These are phyloP conservation scores for Venturia effusa DNA, from an alignment of 2,329 filamentous ascomycete genomes.

Conservation along the genomic window DNA sequence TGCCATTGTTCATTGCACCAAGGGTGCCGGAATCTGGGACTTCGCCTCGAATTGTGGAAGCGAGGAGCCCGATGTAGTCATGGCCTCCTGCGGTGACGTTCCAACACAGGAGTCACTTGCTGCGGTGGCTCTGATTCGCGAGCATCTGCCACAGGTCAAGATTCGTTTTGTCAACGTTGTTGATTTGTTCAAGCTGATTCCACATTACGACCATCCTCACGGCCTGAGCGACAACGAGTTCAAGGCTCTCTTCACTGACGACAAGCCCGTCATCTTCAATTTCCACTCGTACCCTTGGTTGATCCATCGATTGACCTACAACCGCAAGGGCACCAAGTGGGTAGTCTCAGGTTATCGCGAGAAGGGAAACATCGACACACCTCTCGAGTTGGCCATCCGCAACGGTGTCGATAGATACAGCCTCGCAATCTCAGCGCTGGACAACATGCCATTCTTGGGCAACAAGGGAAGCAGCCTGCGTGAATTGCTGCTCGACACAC, in stretches of 20 bases:
- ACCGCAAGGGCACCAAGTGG: constrained; percentile 56
- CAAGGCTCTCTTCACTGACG: constrained; percentile 57
- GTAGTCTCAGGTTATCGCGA: constrained; percentile 70
- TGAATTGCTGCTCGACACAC: constrained; percentile 52
- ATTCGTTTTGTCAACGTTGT: constrained; percentile 72
- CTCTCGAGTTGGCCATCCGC: constrained; percentile 65
- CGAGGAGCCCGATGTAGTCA: constrained; percentile 60
- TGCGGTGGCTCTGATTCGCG: constrained; percentile 61
- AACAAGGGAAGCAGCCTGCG: constrained; percentile 53
- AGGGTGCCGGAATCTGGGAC: constrained; percentile 69
- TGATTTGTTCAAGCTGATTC: constrained; percentile 71
- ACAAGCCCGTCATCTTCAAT: constrained; percentile 69
- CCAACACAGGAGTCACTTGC: constrained; percentile 65
- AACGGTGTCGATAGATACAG: constrained; percentile 71
- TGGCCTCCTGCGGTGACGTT: constrained; percentile 67
- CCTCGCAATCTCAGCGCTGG: constrained; percentile 66
- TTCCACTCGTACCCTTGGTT: constrained; percentile 78
- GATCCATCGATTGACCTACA: constrained; percentile 66
- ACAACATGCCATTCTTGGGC: constrained; percentile 50
- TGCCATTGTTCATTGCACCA: constrained; percentile 65
- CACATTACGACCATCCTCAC: constrained; percentile 59
- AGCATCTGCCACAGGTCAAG: constrained; percentile 60
- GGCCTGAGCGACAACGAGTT: constrained; percentile 58
- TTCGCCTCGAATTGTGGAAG: constrained; percentile 63
- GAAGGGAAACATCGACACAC: constrained; percentile 78